Base-by-base conservation (phyloP, 108 stramenopile species). In the Conticribra weissflogii region DNA sequence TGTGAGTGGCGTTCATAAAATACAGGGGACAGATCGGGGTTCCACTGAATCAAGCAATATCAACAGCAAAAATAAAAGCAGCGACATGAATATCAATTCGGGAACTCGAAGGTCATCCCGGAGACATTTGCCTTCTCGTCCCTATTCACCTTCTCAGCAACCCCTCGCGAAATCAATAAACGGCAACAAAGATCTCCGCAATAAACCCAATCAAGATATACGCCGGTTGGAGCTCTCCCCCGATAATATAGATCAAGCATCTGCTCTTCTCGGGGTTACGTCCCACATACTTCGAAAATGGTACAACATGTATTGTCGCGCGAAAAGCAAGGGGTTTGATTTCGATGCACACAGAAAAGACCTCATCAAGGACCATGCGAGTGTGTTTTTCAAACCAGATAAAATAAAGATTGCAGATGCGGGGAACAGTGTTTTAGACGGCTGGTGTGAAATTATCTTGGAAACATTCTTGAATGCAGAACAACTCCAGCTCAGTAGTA, bases 311-410 rank as follows among this genome's bases (percentile, higher is more conserved):
- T 67, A 51, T 30, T 22, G 47, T 21, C 33, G 28, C 2, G 74
- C 74, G 15, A 8, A 64, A 46, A 36, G 28, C 21, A 60, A 52
- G 30, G 52, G 58, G 17, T 67, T 58, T 46, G 59, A 75, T 67
- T 66, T 75, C n/a, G 32, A 64, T 23, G 23, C 2, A 15, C 32
- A 47, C 27, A 45, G 59, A 3, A 27, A 67, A 3, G 74, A 67
- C 9, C 54, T 22, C 45, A 67, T 75, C 31, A 46, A 47, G 46
- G 68, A 69, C 46, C 57, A 70, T 70, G n/a, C 34, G 50, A 31
- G 18, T 9, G 58, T 52, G 17, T 70, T 70, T 70, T 60, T 51
- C 59, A 21, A 30, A 29, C 28, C 2, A 28, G 53, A 71, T 31
- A 44, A 53, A 29, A 19, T 15, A 48, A 19, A 47, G 1, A 47